Base-by-base conservation (phyloP, 805 yeast genomes). In the Ogataea paraovalis region DNA sequence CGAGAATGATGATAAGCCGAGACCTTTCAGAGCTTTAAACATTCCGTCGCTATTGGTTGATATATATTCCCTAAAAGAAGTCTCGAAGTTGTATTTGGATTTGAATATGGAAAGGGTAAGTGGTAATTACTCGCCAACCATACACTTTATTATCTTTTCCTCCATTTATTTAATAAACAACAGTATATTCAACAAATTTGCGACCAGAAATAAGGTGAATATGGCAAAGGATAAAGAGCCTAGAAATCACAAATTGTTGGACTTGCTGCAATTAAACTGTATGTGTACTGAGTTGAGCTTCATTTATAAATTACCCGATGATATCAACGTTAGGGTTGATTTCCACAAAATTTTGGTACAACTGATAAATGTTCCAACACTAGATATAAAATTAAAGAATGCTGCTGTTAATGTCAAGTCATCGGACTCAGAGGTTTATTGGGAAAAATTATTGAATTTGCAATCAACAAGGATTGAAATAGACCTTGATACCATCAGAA, bases 401-500 rank as follows among this genome's bases (percentile, higher is more conserved):
- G 44, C 69, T 3, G 65, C 85, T 42, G 45, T 75, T 3, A 68
- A 80, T 49, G 77, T 77, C 1, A 79, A 77, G 43, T 80, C 85
- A 0, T 83, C 85, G 1, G 65, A 73, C 0, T 51, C 68, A 2
- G 63, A 68, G 2, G 70, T 67, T 2, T 64, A 60, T 41, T 82
- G 86, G 86, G 65, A 73, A 16, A 64, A 84, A 42, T 55, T 82
- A 32, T 33, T 73, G 2, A 66, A 75, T 32, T 50, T 64, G 5
- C 51, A 62, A 23, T 34, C 36, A 2, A 42, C 51, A 6, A 39
- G 28, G 22, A 21, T 42, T 45, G 44, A 34, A 59, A 57, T 44
- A n/a, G 13, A 44, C 21, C 21, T 32, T 6, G 16, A 21, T 7
- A 18, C 10, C 8, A 10, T 39, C n/a, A 32, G 32, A 18, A 14